Conservation (phyloP, 1,139 yeast species). For the Trichomonascaceae sp. region DNA sequence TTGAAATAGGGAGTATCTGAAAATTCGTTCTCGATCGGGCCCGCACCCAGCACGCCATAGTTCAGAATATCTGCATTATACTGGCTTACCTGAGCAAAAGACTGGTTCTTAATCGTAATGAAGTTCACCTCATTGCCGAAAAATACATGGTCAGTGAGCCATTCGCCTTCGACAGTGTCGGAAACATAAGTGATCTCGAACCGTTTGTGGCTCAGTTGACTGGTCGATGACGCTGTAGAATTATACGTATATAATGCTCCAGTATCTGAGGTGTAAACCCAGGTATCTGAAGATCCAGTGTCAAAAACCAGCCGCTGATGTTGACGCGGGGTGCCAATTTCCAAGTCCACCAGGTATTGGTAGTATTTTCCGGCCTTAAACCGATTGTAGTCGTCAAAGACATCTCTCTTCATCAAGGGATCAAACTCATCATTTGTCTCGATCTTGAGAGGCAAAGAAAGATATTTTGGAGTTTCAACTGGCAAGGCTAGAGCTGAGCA, state of each 20-base stretch:
- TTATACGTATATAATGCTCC: not conserved
- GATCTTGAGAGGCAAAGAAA: not conserved
- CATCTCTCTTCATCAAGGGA: not conserved
- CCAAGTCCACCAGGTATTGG: conserved; percentile 13
- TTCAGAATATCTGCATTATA: not conserved
- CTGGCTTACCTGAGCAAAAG: conserved; percentile 14
- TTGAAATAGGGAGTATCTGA: conserved; percentile 19
- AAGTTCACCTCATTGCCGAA: conserved; percentile 29
- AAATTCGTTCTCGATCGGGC: conserved; percentile 19
- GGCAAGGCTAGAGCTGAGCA: not conserved
- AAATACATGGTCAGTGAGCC: conserved; percentile 43
- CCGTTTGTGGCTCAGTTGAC: conserved; percentile 16
- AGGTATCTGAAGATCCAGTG: conserved; percentile 62
- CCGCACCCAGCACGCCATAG: not conserved
- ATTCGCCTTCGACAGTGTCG: conserved; percentile 37
- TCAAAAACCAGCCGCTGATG: conserved; percentile 37
- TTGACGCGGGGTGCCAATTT: conserved; percentile 27
- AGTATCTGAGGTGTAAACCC: conserved; percentile 39
- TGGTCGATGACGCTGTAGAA: conserved; percentile 12
- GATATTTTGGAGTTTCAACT: not conserved
- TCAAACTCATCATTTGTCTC: no score
- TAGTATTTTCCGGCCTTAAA: not conserved
- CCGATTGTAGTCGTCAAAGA: not conserved
- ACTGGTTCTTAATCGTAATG: conserved; percentile 10
- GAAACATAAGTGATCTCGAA: conserved; percentile 24